These are phyloP conservation scores for Neurospora sp. DNA, from an alignment of 495 filamentous ascomycete species.

Conservation along the genomic window DNA sequence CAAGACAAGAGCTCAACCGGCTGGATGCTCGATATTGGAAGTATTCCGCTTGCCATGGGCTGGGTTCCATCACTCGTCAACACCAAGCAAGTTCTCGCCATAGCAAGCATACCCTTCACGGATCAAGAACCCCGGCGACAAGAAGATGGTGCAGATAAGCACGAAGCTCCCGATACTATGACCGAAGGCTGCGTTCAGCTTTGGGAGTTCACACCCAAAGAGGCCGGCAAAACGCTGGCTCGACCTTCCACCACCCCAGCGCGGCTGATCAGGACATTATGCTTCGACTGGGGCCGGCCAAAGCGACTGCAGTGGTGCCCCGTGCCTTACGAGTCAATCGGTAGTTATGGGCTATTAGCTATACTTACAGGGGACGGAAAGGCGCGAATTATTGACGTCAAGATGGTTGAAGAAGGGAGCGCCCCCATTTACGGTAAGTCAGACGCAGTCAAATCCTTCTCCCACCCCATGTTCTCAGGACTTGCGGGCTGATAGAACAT, in stretches of 20 bases:
- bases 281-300: constrained; percentile 32
- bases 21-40: constrained; percentile 36
- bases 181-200: constrained; percentile 29
- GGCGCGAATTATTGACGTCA: constrained; percentile 31
- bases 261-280: constrained; percentile 19
- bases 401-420: constrained; percentile 11
- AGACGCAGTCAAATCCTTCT: neutral
- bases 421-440: constrained; percentile 25
- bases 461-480: neutral
- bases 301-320: constrained; percentile 38
- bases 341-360: constrained; percentile 24
- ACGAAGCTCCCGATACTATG: constrained; percentile 11
- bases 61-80: constrained; percentile 31
- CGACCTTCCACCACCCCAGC: constrained; percentile 14
- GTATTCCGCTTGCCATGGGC: constrained; percentile 31
- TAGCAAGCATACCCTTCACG: constrained; percentile 33
- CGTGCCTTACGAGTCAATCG: constrained; percentile 18
- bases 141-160: constrained; percentile 9
- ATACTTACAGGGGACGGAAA: constrained; percentile 33
- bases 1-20: constrained; percentile 14
- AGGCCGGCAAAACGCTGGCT: constrained; percentile 7
- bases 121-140: constrained; percentile 26
- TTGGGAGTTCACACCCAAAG: constrained; percentile 27
- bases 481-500: neutral
- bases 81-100: constrained; percentile 31